These are phyloP conservation scores for Diaporthe sp. DNA, from an alignment of 2,329 filamentous ascomycete species.

Conservation along the genomic window DNA sequence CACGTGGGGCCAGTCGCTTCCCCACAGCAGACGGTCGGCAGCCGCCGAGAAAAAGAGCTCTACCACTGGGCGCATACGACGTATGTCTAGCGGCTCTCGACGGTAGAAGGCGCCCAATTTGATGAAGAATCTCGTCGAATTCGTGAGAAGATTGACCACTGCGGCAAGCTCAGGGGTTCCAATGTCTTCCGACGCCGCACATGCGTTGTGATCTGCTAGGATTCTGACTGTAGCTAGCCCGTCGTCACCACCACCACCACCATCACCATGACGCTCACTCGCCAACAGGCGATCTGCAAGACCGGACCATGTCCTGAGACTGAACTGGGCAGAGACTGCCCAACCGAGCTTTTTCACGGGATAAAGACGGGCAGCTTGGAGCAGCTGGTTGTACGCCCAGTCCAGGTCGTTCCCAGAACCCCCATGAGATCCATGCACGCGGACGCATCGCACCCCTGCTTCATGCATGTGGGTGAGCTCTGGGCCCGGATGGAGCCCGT, in stretches of 20 bases:
- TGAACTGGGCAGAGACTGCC: background rate
- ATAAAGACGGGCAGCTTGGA: background rate
- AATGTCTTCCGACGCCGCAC: background rate
- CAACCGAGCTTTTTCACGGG: background rate
- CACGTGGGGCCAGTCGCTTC: conserved; percentile 14
- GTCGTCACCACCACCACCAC: background rate
- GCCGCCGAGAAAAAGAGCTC: conserved; percentile 4
- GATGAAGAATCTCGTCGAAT: background rate
- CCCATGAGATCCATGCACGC: conserved; percentile 7
- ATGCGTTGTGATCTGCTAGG: conserved; percentile 11
- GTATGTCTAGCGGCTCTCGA: conserved; percentile 1
- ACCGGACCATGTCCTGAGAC: background rate
- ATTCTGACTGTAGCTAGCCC: background rate
- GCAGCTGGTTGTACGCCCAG: conserved; percentile 8
- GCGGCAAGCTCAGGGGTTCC: background rate
- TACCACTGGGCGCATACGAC: background rate
- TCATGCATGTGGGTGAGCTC: conserved; percentile 14
- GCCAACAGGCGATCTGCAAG: background rate
- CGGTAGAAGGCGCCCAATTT: conserved; percentile 16
- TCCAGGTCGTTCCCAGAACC: background rate
- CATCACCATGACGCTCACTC: background rate
- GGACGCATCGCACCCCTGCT: background rate
- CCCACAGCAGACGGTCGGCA: conserved; percentile 4
- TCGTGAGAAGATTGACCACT: background rate
- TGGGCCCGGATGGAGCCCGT: background rate